A percentile compares a stretch with the other conserved stretches of the same genome.
These are phyloP conservation scores for Cyberlindnera petersonii DNA, from an alignment of 805 yeast species.

Conservation along the genomic window DNA sequence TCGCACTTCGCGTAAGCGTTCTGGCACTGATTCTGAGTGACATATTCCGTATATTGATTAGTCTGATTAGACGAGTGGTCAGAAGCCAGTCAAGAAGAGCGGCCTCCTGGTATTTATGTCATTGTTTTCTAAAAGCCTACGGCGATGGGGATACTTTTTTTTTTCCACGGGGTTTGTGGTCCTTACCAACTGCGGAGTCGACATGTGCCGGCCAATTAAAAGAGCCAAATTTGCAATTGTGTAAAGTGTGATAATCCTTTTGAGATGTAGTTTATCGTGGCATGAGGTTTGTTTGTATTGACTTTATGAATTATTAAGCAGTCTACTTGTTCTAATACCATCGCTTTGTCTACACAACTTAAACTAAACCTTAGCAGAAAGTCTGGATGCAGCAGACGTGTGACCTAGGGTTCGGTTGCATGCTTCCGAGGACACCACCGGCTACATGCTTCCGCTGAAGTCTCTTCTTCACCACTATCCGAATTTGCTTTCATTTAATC, in stretches of 20 bases:
- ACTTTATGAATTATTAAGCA: too few relatives aligned
- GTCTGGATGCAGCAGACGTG: neutral
- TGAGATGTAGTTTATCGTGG: too few relatives aligned
- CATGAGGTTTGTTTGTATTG: too few relatives aligned
- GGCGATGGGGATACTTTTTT: neutral
- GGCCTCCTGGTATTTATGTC: slow-evolving; percentile 1
- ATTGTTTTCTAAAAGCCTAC: neutral
- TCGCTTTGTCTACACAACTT: neutral
- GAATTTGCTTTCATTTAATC: too few relatives aligned
- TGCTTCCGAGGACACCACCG: slow-evolving; percentile 1
- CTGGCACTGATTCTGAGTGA: neutral
- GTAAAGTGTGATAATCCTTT: too few relatives aligned
- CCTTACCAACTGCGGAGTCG: slow-evolving; percentile 2
- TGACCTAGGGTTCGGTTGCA: neutral
- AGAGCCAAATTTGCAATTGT: slow-evolving; percentile 14
- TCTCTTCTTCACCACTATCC: too few relatives aligned
- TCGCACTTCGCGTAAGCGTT: neutral
- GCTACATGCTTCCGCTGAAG: slow-evolving; percentile 6
- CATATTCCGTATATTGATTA: neutral
- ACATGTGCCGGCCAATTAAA: slow-evolving; percentile 13
- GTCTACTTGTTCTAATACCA: too few relatives aligned
- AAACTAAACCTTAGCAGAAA: neutral
- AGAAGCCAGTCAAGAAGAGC: neutral
- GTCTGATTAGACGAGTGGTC: too few relatives aligned
- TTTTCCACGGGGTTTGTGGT: slow-evolving; percentile 4